A percentile compares a stretch with the other conserved stretches of the same genome.
These are phyloP conservation scores for Malus asiatica DNA, from an alignment of 306 rosid genomes.

Conservation along the genomic window DNA sequence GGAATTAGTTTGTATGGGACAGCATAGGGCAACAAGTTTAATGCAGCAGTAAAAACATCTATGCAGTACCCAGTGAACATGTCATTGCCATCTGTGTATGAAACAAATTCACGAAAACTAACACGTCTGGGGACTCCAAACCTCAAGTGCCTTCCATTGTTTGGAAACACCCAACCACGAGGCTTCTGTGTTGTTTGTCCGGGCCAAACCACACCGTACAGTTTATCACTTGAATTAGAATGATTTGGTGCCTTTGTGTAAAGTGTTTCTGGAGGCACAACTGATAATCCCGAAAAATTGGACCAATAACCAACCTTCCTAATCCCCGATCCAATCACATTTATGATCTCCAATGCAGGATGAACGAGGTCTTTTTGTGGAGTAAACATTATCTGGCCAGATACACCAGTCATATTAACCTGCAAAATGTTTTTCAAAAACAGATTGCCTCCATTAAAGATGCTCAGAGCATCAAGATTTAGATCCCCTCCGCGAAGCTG, in stretches of 20 bases:
- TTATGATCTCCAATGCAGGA: conserved; percentile 78
- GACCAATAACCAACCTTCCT: conserved; percentile 90
- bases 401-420: conserved; percentile 66
- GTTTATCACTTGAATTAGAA: conserved; percentile 35
- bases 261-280: conserved; percentile 50
- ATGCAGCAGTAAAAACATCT: conserved; percentile 80
- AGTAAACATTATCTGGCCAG: conserved; percentile 58
- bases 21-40: conserved; percentile 71
- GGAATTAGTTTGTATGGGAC: conserved; percentile 60
- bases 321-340: conserved; percentile 61
- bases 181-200: conserved; percentile 61
- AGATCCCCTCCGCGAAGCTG: conserved; percentile 23
- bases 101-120: conserved; percentile 56
- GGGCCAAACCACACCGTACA: conserved; percentile 67
- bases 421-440: conserved; percentile 43
- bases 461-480: conserved; percentile 60
- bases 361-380: conserved; percentile 43
- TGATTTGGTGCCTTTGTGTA: conserved; percentile 46
- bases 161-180: conserved; percentile 96
- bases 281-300: conserved; percentile 71
- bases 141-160: conserved; percentile 64
- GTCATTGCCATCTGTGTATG: conserved; percentile 45
- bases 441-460: conserved; percentile 57
- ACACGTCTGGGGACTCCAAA: conserved; percentile 69
- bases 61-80: conserved; percentile 74